Base-by-base conservation (phyloP, 495 filamentous ascomycete species). In the Neurospora intermedia region DNA sequence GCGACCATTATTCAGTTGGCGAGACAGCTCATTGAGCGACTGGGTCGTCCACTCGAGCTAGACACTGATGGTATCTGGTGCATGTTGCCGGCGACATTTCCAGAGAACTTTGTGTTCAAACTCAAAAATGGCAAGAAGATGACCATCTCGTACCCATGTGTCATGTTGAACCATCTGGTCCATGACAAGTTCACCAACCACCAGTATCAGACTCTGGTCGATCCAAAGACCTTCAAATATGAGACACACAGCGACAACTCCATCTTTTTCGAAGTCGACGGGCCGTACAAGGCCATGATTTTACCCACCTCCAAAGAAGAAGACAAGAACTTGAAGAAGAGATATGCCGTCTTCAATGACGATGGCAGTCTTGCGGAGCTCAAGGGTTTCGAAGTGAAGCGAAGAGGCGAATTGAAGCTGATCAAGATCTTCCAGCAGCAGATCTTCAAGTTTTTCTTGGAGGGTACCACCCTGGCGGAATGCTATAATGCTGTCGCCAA, bases 31-130 rank as follows among this genome's bases (percentile, higher is more conserved):
- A 94, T 99, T 13, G 96, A 99, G 78, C 88, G 96, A 18, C 91
- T 99, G 23, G 96, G 96, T 23, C 89, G 96, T 48, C 96, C 96
- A 0, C 85, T 99, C 69, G 96, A 99, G 82, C 88, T 99, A n/a
- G 96, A 99, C 82, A 99, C 96, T 4, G 96, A 99, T 78, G 96
- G 96, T 89, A 99, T 99, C 78, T 99, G 96, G 96, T 99, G 96
- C 86, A 99, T 99, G 89, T 87, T 99, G 76, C 96, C 96, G 0
- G 96, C 93, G 4, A 94, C 93, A 0, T 99, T 99, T 78, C 96
- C 96, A 0, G 96, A 99, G 77, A 97, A 99, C 80, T 97, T 98
- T 80, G 88, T 91, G 9, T 99, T 99, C 85, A 94, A 90, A 70
- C 81, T 98, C 70, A 94, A 94, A 79, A 96, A 94, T 77, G 96